Conservation (phyloP, 2,329 filamentous ascomycete species). For the Cladosporium velox region DNA sequence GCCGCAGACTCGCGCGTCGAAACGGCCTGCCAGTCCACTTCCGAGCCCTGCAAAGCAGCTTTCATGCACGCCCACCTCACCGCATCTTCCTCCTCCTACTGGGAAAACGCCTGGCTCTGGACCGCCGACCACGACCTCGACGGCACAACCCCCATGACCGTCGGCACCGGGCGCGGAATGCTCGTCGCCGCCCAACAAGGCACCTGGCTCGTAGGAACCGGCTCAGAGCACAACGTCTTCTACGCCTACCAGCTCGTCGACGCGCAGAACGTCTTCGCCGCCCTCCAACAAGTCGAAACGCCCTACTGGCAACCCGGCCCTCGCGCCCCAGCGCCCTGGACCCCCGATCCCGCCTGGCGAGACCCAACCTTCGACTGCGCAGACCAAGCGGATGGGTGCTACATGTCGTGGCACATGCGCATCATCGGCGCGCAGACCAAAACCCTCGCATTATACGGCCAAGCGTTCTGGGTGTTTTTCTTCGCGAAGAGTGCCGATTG, state of each 20-base stretch:
- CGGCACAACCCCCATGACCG: conserved; percentile 64
- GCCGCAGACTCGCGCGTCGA: conserved; percentile 36
- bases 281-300: conserved; percentile 69
- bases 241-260: conserved; percentile 83
- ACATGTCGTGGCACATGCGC: conserved; percentile 37
- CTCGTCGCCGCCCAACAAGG: conserved; percentile 70
- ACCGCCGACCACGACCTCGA: conserved; percentile 90
- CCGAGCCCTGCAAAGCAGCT: conserved; percentile 34
- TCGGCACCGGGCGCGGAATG: conserved; percentile 89
- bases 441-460: conserved; percentile 43
- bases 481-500: conserved; percentile 34
- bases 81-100: conserved; percentile 61
- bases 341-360: conserved; percentile 55
- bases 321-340: conserved; percentile 67
- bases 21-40: conserved; percentile 43
- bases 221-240: conserved; percentile 59
- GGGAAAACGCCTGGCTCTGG: conserved; percentile 94
- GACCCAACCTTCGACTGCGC: conserved; percentile 55
- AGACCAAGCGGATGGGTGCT: conserved; percentile 31
- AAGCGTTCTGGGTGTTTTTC: conserved; percentile 45
- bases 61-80: conserved; percentile 48
- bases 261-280: conserved; percentile 78
- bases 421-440: conserved; percentile 34
- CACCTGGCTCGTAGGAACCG: conserved; percentile 65
- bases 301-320: conserved; percentile 85